phyloP scores from a whole-genome alignment of 2,329 filamentous ascomycete species.

The Diaporthe sp. region DNA sequence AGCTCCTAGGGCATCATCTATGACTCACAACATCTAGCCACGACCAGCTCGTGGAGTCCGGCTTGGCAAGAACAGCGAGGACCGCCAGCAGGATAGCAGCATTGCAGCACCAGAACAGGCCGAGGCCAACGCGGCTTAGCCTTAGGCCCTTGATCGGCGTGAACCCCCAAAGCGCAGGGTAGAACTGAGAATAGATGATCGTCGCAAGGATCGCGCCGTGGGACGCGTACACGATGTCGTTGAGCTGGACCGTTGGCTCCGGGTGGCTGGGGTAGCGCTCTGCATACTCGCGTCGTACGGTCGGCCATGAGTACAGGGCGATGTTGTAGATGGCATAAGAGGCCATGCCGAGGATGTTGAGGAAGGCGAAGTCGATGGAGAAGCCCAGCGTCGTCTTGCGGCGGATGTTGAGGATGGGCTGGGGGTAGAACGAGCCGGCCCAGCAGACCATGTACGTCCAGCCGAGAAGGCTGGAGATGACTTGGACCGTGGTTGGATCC shows the following conservation, averaged over 20 bases:
- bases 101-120: slow-evolving; percentile 11
- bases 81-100: slow-evolving; percentile 2
- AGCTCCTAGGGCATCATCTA: neutral
- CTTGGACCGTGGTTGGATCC: neutral
- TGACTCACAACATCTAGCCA: slow-evolving; percentile 31
- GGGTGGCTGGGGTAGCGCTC: slow-evolving; percentile 23
- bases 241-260: slow-evolving; percentile 16
- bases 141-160: neutral
- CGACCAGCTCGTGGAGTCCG: neutral
- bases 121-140: neutral
- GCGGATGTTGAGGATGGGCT: slow-evolving; percentile 25
- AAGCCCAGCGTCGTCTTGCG: slow-evolving; percentile 25
- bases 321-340: slow-evolving; percentile 28
- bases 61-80: neutral
- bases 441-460: slow-evolving; percentile 34
- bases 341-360: slow-evolving; percentile 27
- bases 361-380: slow-evolving; percentile 30
- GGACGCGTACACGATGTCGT: slow-evolving; percentile 29
- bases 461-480: slow-evolving; percentile 17
- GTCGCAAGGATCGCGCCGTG: slow-evolving; percentile 24
- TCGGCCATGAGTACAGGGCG: neutral
- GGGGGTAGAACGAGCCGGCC: slow-evolving; percentile 25
- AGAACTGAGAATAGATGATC: slow-evolving; percentile 35
- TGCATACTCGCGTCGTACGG: slow-evolving; percentile 16
- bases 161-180: slow-evolving; percentile 14